These are phyloP conservation scores for Delitschia confertaspora DNA, from an alignment of 495 filamentous ascomycete genomes.

Conservation along the genomic window DNA sequence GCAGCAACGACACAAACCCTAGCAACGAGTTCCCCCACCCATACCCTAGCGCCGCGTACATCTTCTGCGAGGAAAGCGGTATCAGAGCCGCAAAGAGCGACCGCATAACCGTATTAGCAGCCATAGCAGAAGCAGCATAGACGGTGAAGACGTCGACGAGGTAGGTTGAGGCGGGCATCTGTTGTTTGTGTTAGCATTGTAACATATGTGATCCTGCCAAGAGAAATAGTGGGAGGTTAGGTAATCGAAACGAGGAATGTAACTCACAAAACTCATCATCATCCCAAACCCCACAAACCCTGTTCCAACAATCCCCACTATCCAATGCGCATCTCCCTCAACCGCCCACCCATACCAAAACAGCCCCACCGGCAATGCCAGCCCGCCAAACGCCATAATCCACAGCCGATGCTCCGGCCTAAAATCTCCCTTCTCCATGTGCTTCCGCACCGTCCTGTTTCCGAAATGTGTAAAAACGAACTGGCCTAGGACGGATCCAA, in stretches of 20 bases:
- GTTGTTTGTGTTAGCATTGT: not conserved
- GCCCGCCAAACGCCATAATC: conserved; percentile 23
- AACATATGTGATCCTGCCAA: not conserved
- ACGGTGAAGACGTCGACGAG: conserved; percentile 30
- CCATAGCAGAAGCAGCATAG: conserved; percentile 28
- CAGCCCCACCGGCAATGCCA: conserved; percentile 29
- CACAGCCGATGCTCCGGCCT: conserved; percentile 32
- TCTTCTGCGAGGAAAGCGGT: conserved; percentile 25
- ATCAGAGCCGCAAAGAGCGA: conserved; percentile 22
- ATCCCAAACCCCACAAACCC: conserved; percentile 29
- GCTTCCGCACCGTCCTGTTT: conserved; percentile 22
- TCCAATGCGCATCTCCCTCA: conserved; percentile 29
- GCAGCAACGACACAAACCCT: conserved; percentile 30
- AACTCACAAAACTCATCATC: conserved; percentile 27
- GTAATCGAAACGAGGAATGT: no score
- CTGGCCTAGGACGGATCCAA: conserved; percentile 28
- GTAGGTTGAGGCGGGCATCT: conserved; percentile 30
- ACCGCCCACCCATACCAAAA: conserved; percentile 35
- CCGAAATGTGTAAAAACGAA: conserved; percentile 22
- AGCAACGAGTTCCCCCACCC: conserved; percentile 38
- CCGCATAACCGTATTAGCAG: conserved; percentile 28
- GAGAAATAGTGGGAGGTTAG: not conserved
- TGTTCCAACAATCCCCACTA: conserved; percentile 30
- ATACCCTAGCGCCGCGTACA: conserved; percentile 33
- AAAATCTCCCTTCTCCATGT: conserved; percentile 18